A percentile compares a stretch with the other conserved stretches of the same genome.
Conservation (phyloP, 169 alveolate species). For the Eimeria sp. region DNA sequence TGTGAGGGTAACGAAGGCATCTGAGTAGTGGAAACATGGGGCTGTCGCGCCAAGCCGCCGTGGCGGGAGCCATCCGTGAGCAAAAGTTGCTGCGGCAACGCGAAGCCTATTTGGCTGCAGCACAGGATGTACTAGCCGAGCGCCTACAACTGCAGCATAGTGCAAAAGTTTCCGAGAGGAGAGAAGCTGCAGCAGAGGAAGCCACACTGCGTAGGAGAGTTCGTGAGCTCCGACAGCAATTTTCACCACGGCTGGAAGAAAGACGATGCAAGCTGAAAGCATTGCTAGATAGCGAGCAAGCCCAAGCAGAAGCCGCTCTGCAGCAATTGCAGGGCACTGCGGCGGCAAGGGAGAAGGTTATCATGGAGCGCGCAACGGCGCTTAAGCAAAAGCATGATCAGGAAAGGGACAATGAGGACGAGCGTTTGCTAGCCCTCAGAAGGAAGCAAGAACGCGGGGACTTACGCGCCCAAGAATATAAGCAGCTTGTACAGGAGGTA, state of each 20-base stretch:
- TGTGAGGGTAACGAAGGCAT: neutral
- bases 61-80: conserved; percentile 42
- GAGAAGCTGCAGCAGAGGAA: conserved; percentile 52
- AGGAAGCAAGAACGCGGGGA: conserved; percentile 26
- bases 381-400: conserved; percentile 35
- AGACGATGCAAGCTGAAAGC: conserved; percentile 40
- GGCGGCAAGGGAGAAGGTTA: conserved; percentile 15
- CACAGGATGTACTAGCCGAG: conserved; percentile 9
- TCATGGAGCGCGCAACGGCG: conserved; percentile 54
- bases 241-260: conserved; percentile 30
- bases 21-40: neutral
- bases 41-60: conserved; percentile 44
- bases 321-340: conserved; percentile 33
- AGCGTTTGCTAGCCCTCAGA: conserved; percentile 14
- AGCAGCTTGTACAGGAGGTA: conserved; percentile 45
- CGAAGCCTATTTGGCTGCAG: conserved; percentile 60
- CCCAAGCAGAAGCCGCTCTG: conserved; percentile 16
- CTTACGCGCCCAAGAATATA: conserved; percentile 12
- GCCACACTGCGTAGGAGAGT: conserved; percentile 29
- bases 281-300: conserved; percentile 24
- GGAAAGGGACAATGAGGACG: conserved; percentile 43
- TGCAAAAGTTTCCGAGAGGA: conserved; percentile 13
- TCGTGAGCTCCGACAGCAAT: neutral
- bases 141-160: conserved; percentile 36
- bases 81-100: conserved; percentile 56